phyloP scores from a whole-genome alignment of 352 stramenopile genomes.

The Globisporangium orthogonon region DNA sequence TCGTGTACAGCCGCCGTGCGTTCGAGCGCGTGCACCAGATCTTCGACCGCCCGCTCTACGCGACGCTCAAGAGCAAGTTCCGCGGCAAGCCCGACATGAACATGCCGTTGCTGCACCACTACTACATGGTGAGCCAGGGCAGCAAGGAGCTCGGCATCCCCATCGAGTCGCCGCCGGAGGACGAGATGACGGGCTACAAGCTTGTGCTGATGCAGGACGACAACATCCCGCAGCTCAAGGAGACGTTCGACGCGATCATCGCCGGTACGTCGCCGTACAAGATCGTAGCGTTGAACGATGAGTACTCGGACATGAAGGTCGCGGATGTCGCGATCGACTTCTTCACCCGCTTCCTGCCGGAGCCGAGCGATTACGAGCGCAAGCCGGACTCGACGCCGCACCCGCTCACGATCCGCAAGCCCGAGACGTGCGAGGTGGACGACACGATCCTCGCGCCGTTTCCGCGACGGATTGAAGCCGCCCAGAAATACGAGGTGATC shows the following conservation, averaged over 20 bases:
- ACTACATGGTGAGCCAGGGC: conserved; percentile 84
- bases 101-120: conserved; percentile 82
- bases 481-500: conserved; percentile 74
- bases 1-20: conserved; percentile 79
- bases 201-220: conserved; percentile 81
- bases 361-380: conserved; percentile 62
- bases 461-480: conserved; percentile 48
- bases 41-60: conserved; percentile 76
- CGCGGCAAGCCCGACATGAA: conserved; percentile 85
- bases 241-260: conserved; percentile 61
- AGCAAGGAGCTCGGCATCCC: conserved; percentile 74
- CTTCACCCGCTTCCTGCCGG: conserved; percentile 59
- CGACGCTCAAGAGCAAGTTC: conserved; percentile 84
- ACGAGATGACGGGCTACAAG: conserved; percentile 83
- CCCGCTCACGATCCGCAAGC: conserved; percentile 52
- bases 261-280: conserved; percentile 59
- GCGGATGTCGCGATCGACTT: conserved; percentile 68
- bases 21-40: conserved; percentile 87
- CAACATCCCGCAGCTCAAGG: conserved; percentile 66
- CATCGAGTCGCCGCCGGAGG: conserved; percentile 56
- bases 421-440: conserved; percentile 65
- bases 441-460: conserved; percentile 62
- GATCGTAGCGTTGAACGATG: conserved; percentile 84
- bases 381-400: conserved; percentile 35
- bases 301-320: conserved; percentile 80